Base-by-base conservation (phyloP, 305 asterid genomes). In the Fraxinus greggii region DNA sequence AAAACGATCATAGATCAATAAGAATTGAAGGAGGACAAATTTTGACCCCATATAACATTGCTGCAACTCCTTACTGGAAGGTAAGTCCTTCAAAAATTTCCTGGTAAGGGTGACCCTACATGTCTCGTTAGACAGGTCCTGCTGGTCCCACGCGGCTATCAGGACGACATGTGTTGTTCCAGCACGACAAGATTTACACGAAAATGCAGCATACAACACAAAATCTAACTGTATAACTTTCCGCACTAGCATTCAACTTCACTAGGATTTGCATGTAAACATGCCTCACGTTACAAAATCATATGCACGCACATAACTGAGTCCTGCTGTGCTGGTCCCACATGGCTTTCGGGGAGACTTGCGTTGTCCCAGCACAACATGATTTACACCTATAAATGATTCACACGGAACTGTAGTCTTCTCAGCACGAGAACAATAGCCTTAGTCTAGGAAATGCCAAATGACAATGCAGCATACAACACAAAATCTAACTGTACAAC, bases 251-350 rank as follows among this genome's bases (percentile, higher is more conserved):
- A 19, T 21, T 59, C 67, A 63, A 63, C 72, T 63, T 26, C 32
- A 65, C 72, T 3, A 65, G 33, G 33, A 24, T 65, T 65, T 65
- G 72, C 26, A 26, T 10, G 35, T 65, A 65, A 65, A 65, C 72
- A 65, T 26, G 19, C 35, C 72, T 26, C 19, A 5, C 74, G 35
- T 79, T 65, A 76, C 76, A 83, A 70, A 75, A 7, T 70, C 86
- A 83, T 82, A 82, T 86, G 72, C 82, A 84, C 86, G 77, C 80
- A 81, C 79, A 78, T 80, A 78, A 80, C 32, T 1, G 48, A 84
- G 76, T 75, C 54, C 54, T 42, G 54, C 54, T 42, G 54, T 42
- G 54, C n/a, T 42, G 54, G 54, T 42, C 17, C 17, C 54, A 12
- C 54, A n/a, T 42, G 54, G 54, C 54, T 42, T 42, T 12, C 17